Base-by-base conservation (phyloP, 2,329 filamentous ascomycete genomes). In the Pseudogymnoascus sp. region DNA sequence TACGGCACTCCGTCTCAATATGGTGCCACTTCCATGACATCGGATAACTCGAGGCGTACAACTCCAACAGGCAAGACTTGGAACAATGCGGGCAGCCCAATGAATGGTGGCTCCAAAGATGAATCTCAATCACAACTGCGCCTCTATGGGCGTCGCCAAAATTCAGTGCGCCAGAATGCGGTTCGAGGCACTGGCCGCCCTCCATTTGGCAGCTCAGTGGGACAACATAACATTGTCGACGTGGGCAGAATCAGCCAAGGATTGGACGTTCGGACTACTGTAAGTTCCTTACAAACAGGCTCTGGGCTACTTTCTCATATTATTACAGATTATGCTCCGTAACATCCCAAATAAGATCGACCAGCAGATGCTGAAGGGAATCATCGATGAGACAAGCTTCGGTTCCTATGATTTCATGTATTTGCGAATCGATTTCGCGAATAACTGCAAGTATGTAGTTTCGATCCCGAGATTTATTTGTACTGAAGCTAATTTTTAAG, bases 401-500 rank as follows among this genome's bases (percentile, higher is more conserved):
- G 92, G 92, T 31, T 88, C 89, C 67, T 98, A 96, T 74, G 93
- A 98, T 73, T 98, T 98, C 75, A 86, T 96, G 81, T 99, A 99
- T 74, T 79, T 98, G 62, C 88, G 95, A 41, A 98, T 98, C 70
- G 90, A 93, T 74, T 93, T 93, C 70, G 86, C 85, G 63, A 91
- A 92, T 70, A 86, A 91, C 67, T 92, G 89, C 87, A 93, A 92
- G 88, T 90, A 76, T 77, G 88, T 81, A 36, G 21, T 60, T 25
- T 41, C 8, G 41, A 51, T 11, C 14, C 13, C 16, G 10, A 19
- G 6, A 10, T 45, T 34, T n/a, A 28, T 13, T 28, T 19, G 28
- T 66, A 16, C 63, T 31, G 67, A 81, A 75, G 67, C 68, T 75
- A 63, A 76, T 63, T 65, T 62, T 73, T 67, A 67, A 96, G 92